Percentiles rank a stretch among this genome's conserved stretches.
Conservation (phyloP, 768 basidiomycete species). For the Exsudoporus frostii region DNA sequence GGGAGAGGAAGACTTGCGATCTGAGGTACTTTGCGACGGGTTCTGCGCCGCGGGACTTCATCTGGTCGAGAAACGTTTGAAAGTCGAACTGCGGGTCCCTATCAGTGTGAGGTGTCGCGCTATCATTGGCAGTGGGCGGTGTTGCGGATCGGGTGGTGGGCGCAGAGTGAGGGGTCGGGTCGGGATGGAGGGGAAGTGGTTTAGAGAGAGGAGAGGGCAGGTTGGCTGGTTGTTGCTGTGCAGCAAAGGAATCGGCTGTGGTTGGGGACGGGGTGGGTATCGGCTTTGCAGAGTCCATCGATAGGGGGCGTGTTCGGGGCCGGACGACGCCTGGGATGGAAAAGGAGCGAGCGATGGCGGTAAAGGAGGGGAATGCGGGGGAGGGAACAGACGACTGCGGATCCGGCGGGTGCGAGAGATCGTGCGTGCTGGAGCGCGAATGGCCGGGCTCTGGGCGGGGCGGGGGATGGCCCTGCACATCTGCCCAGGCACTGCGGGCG, state of each 20-base stretch:
- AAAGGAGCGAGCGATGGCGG: conserved; percentile 64
- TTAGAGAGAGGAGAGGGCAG: background rate
- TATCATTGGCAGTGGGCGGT: conserved; percentile 15
- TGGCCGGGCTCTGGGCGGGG: background rate
- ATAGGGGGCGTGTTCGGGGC: conserved; percentile 3
- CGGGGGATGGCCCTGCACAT: background rate
- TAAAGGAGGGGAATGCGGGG: conserved; percentile 17
- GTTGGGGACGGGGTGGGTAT: conserved; percentile 2
- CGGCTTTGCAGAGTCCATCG: conserved; percentile 5
- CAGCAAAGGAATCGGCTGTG: background rate
- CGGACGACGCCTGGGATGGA: conserved; percentile 44
- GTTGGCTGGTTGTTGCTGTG: background rate
- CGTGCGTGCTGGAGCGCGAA: background rate
- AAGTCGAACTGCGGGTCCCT: conserved; percentile 75
- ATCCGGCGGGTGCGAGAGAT: background rate
- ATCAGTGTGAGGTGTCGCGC: conserved; percentile 30
- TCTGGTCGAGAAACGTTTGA: conserved; percentile 91
- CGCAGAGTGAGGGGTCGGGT: conserved; percentile 3
- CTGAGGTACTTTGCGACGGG: conserved; percentile 93
- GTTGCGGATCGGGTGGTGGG: conserved; percentile 27
- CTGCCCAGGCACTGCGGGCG: background rate
- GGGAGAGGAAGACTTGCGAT: conserved; percentile 59
- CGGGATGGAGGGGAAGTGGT: background rate
- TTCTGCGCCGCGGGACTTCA: conserved; percentile 84
- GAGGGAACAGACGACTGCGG: background rate